Evolutionary conservation across 2,329 filamentous ascomycete genomes (phyloP).

Genomic region (Coleophoma eucalyptorum): DNA sequence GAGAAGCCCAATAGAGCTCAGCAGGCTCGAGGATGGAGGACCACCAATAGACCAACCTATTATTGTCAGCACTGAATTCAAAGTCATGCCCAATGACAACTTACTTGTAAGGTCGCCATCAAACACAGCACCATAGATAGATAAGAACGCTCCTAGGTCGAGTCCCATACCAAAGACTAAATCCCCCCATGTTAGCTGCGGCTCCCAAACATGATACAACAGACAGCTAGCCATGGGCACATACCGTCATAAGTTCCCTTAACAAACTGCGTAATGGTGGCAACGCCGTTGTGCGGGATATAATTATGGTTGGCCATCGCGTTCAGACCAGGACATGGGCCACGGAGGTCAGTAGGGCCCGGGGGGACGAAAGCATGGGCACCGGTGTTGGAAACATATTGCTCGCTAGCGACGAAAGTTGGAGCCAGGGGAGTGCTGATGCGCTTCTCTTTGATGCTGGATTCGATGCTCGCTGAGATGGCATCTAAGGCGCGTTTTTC

Average conservation of each 20-base stretch:
- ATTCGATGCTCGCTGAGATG: constrained; percentile 11
- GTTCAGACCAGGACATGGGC: constrained; percentile 35
- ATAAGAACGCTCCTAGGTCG: constrained; percentile 34
- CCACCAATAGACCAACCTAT: constrained; percentile 48
- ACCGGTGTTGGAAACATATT: constrained; percentile 17
- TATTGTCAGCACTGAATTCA: no score
- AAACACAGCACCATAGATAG: constrained; percentile 39
- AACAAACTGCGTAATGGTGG: constrained; percentile 26
- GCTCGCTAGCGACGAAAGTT: constrained; percentile 12
- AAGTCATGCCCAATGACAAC: constrained; percentile 18
- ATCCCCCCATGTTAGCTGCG: constrained; percentile 11
- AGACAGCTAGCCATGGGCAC: no score
- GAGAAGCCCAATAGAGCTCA: constrained; percentile 15
- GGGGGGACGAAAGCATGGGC: constrained; percentile 14
- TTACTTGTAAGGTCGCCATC: constrained; percentile 42
- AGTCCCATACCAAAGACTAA: constrained; percentile 40
- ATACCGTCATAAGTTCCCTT: constrained; percentile 22
- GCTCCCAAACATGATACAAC: neutral
- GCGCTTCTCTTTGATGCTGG: constrained; percentile 5
- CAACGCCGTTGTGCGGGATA: constrained; percentile 34
- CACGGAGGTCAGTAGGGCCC: constrained; percentile 11
- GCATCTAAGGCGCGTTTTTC: constrained; percentile 12
- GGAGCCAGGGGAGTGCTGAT: constrained; percentile 2
- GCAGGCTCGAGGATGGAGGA: constrained; percentile 27
- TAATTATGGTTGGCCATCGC: constrained; percentile 38